phyloP scores from a whole-genome alignment of 805 yeast species.

The Yarrowia sp. region DNA sequence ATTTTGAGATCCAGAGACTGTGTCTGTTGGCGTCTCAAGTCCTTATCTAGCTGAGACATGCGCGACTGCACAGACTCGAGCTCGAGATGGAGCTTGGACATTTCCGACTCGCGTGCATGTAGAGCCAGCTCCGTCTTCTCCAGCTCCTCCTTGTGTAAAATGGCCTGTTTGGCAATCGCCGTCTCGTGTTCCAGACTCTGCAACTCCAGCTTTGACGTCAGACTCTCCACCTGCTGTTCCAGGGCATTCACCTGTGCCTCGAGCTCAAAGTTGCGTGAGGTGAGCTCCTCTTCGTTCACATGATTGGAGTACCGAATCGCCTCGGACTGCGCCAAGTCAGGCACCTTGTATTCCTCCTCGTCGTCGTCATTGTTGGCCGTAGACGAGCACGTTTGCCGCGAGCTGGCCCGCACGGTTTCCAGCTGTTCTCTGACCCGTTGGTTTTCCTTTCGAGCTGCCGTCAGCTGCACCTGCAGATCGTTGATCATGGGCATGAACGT shows the following conservation, averaged over 20 bases:
- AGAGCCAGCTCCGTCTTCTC: constrained; percentile 27
- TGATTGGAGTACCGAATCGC: constrained; percentile 2
- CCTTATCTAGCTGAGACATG: constrained; percentile 33
- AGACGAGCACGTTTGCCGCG: not conserved
- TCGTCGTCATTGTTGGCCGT: not conserved
- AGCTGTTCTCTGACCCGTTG: constrained; percentile 12
- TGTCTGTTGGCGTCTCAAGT: constrained; percentile 30
- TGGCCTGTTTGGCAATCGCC: not conserved
- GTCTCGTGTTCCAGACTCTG: constrained; percentile 22
- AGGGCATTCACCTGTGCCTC: constrained; percentile 6
- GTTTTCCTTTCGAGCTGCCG: constrained; percentile 10
- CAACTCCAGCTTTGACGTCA: not conserved
- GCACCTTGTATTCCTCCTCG: constrained; percentile 20
- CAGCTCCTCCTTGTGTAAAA: constrained; percentile 29
- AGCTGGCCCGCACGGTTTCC: not conserved
- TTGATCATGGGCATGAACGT: constrained; percentile 15
- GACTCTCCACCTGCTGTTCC: constrained; percentile 8
- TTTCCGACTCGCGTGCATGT: constrained; percentile 28
- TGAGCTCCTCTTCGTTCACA: not conserved
- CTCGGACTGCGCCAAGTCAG: not conserved
- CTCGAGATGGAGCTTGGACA: constrained; percentile 35
- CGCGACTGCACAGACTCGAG: constrained; percentile 34
- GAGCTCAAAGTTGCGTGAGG: constrained; percentile 4
- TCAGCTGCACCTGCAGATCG: constrained; percentile 15
- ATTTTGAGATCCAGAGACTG: constrained; percentile 37